Evolutionary conservation across 1,284 basidiomycete species (phyloP).

Genomic region (Rhodotorula sp.): DNA sequence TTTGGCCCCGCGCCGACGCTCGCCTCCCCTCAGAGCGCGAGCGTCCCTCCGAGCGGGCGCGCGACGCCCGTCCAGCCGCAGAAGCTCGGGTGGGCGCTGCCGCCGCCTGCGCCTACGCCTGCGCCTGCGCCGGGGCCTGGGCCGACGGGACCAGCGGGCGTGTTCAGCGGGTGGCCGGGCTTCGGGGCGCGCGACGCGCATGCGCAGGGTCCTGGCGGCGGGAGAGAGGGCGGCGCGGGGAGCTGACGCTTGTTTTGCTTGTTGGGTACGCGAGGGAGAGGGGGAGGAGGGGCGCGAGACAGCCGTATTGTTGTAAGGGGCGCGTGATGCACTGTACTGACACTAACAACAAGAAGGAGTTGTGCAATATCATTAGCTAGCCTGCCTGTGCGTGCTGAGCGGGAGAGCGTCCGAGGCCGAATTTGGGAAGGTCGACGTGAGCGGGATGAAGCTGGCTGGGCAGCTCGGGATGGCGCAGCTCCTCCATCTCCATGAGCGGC

Average conservation of each 20-base stretch:
- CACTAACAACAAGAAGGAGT: too few species aligned
- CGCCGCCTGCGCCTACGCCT: neutral
- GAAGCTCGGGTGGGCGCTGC: slow-evolving; percentile 4
- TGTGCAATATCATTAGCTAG: too few species aligned
- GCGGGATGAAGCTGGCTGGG: too few species aligned
- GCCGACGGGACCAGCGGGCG: neutral
- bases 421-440: too few species aligned
- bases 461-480: too few species aligned
- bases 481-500: too few species aligned
- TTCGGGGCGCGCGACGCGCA: neutral
- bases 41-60: too few species aligned
- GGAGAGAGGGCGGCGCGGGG: neutral
- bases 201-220: neutral
- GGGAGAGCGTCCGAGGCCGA: too few species aligned
- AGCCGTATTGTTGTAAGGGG: neutral
- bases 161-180: neutral
- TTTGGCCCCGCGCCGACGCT: neutral
- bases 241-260: neutral
- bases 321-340: too few species aligned
- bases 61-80: neutral
- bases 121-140: neutral
- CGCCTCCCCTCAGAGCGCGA: too few species aligned
- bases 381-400: too few species aligned
- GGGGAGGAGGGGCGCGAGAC: too few species aligned
- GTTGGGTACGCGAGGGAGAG: neutral